Conservation (phyloP, 352 stramenopile genomes). For the Phytophthora cajani region DNA sequence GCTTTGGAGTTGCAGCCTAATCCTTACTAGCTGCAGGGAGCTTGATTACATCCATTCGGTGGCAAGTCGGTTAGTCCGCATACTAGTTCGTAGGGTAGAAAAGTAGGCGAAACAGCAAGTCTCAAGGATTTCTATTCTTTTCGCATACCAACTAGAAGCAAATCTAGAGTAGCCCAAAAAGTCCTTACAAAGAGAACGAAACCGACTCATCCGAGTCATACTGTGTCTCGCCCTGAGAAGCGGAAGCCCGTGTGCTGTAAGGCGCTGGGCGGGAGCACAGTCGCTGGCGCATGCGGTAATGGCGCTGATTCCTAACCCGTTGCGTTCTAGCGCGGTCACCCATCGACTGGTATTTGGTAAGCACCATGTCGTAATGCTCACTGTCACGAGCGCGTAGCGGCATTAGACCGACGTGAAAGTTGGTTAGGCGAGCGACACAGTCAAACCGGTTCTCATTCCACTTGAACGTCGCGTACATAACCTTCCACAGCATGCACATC, state of each 20-base stretch:
- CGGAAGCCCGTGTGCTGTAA: not conserved
- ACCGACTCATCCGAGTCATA: slow-evolving; percentile 4
- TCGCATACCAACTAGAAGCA: not conserved
- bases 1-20: slow-evolving; percentile 17
- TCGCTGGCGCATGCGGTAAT: not conserved
- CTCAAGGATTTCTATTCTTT: not conserved
- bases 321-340: slow-evolving; percentile 1
- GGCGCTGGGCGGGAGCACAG: slow-evolving; percentile 1
- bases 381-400: slow-evolving; percentile 12
- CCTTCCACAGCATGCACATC: slow-evolving; percentile 24
- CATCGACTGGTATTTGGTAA: slow-evolving; percentile 24
- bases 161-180: not conserved
- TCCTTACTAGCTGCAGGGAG: slow-evolving; percentile 20
- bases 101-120: not conserved
- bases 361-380: slow-evolving; percentile 10
- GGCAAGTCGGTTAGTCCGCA: slow-evolving; percentile 12
- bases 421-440: slow-evolving; percentile 15
- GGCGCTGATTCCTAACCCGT: slow-evolving; percentile 3
- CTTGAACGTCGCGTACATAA: slow-evolving; percentile 25
- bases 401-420: slow-evolving; percentile 22
- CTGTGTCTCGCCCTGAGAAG: slow-evolving; percentile 15
- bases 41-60: slow-evolving; percentile 7
- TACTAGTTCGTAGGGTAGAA: not conserved
- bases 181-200: not conserved
- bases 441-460: slow-evolving; percentile 14